Evolutionary conservation across 2,329 filamentous ascomycete genomes (phyloP), one percentile per base, ranked within the genome.

Genomic region (Pseudocercospora macadamiae): DNA sequence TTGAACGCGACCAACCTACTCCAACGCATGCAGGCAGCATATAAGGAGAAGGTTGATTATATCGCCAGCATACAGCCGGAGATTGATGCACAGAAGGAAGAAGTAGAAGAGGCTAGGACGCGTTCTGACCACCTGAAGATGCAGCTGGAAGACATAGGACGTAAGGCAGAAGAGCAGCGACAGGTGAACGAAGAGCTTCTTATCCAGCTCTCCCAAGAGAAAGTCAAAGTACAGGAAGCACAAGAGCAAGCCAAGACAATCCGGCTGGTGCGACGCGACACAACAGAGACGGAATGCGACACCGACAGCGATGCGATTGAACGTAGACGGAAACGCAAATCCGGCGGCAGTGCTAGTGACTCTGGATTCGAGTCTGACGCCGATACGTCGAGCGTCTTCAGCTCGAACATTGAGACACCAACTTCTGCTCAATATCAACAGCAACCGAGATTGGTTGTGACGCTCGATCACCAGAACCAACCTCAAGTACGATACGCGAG

Each of bases 331-430:
- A 71, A 71, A 61, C 63, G 72, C 14, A 59, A 56, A 18, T 71
- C 68, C 5, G 67, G 60, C 4, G 71, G 64, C 23, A 70, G 65
- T 19, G 77, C 76, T 10, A 79, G 80, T 52, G 84, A 86, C 66
- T 85, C 83, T 4, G 83, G 83, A 47, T 85, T 85, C 61, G 84
- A 86, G 63, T 84, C 81, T 2, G 84, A 84, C 21, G 76, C 80
- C 23, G 83, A 85, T 57, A 76, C 81, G 4, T 75, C 73, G 19
- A 77, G 79, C 25, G 78, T 80, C 54, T 70, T 82, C 18, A 81
- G 80, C 64, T 80, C 77, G 0, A 71, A 64, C 12, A 30, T 54
- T 37, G 54, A 63, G 45, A 63, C 62, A 30, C 72, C 71, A 2
- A 72, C 73, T 47, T 80, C 77, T 53, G 47, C 47, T 2, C 44